Evolutionary conservation across 805 yeast species (phyloP), one percentile per base, ranked within the genome.

Genomic region (Metschnikowia amazonensis): DNA sequence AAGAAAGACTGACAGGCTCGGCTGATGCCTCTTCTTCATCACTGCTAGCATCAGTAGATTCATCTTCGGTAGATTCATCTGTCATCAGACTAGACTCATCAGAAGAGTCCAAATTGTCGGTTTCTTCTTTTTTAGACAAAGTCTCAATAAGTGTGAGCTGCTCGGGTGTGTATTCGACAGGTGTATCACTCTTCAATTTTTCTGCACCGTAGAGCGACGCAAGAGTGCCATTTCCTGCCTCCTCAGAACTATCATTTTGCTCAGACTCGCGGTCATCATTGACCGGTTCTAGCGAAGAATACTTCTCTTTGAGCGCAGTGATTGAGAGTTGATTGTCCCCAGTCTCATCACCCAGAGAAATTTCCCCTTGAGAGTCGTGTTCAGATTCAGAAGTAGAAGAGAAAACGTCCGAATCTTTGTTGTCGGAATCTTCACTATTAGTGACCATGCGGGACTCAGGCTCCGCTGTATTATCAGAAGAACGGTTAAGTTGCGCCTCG

Each of bases 401-500:
- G 16, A 52, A 43, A 6, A 42, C 36, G 30, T 62, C 66, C 1
- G 63, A 55, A 30, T 48, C 47, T n/a, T 24, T 36, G 34, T 43
- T 29, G n/a, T 46, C 43, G 21, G 55, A 42, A 14, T 48, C 65
- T 1, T 59, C 65, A 13, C 60, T 67, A 1, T 54, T 58, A 10
- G 48, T 56, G 1, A 46, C 58, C 20, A 44, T 36, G 4, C 48
- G 43, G 3, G 59, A 62, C 16, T 51, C 58, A 13, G 53, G 58
- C 16, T 64, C 68, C 13, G 29, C 36, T 6, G 70, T 62, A 11
- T 49, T 51, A 30, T 60, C 67, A 29, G 62, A 53, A 13, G 68
- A 57, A 27, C 59, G 52, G 25, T 77, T 80, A 46, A 86, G 63
- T 52, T 92, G 95, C 1, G 96, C 95, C 50, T 89, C 97, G 24